Evolutionary conservation across 345 rosid species (phyloP).

Genomic region (Jatropha curcas): DNA sequence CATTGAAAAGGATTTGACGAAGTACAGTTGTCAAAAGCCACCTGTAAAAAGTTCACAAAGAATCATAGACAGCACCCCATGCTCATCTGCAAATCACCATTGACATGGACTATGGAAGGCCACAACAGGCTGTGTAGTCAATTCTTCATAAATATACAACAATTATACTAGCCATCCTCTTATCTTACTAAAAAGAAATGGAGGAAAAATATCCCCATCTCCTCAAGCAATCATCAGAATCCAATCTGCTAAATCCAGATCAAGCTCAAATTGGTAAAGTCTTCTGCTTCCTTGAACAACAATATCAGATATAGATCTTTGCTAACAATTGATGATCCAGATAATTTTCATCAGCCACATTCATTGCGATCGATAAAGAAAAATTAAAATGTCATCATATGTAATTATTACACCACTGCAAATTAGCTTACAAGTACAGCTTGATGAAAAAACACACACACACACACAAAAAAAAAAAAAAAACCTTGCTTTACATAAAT

Average conservation of each 20-base stretch:
- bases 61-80: neutral
- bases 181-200: neutral
- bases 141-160: neutral
- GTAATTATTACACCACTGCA: neutral
- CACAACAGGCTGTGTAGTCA: neutral
- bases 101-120: neutral
- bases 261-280: neutral
- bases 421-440: neutral
- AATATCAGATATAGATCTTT: neutral
- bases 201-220: neutral
- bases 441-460: neutral
- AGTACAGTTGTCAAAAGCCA: neutral
- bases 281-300: neutral
- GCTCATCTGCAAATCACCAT: neutral
- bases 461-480: neutral
- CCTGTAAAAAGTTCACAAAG: neutral
- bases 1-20: neutral
- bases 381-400: neutral
- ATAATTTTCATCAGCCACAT: constrained; percentile 16
- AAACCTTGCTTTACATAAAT: neutral
- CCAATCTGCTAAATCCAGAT: constrained; percentile 6
- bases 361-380: constrained; percentile 10
- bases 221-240: neutral
- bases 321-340: neutral
- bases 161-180: neutral